A percentile compares a stretch with the other conserved stretches of the same genome.
Conservation (phyloP, 2,329 filamentous ascomycete genomes). For the Trichocomaceae sp. region DNA sequence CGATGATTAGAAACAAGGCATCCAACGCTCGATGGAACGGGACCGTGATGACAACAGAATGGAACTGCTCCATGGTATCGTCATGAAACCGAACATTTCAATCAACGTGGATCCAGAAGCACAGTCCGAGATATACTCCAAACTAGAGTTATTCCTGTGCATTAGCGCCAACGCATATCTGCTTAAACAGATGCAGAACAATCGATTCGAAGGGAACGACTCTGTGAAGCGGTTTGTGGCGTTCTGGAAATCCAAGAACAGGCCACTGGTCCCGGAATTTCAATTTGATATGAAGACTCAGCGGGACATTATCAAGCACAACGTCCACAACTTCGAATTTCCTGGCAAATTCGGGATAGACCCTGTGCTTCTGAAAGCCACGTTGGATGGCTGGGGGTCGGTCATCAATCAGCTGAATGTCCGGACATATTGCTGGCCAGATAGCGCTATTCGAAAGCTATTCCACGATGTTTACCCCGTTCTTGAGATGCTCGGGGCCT, state of each 20-base stretch:
- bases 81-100: constrained; percentile 23
- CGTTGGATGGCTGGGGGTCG: constrained; percentile 45
- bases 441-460: constrained; percentile 45
- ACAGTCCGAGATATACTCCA: constrained; percentile 41
- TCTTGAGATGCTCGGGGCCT: constrained; percentile 41
- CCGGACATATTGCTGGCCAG: constrained; percentile 46
- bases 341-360: constrained; percentile 38
- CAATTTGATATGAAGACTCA: constrained; percentile 49
- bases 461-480: constrained; percentile 45
- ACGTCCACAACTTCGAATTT: constrained; percentile 43
- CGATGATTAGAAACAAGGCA: not conserved
- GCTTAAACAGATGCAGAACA: constrained; percentile 34
- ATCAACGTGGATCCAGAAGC: constrained; percentile 36
- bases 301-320: constrained; percentile 41
- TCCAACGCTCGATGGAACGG: constrained; percentile 6
- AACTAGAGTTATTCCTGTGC: constrained; percentile 43
- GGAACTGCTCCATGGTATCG: constrained; percentile 15
- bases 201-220: constrained; percentile 31
- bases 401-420: constrained; percentile 43
- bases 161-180: constrained; percentile 41
- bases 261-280: constrained; percentile 46
- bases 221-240: constrained; percentile 34
- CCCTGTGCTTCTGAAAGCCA: constrained; percentile 37
- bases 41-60: constrained; percentile 8
- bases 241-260: constrained; percentile 42